A percentile compares a stretch with the other conserved stretches of the same genome.
These are phyloP conservation scores for Aspergillus melleus DNA, from an alignment of 2,329 filamentous ascomycete species.

Conservation along the genomic window DNA sequence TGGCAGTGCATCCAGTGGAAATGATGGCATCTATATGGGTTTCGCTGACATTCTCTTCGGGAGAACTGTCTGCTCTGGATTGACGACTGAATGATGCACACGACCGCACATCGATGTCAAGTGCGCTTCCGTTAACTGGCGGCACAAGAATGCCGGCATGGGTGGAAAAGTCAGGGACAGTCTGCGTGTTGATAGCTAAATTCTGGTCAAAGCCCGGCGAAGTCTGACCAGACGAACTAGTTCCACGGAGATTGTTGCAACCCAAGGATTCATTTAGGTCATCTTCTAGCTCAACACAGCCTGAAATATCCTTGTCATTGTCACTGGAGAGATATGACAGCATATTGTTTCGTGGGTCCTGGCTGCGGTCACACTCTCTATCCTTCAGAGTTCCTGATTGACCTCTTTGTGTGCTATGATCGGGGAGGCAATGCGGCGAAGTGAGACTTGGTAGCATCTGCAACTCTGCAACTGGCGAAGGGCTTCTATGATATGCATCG, in stretches of 20 bases:
- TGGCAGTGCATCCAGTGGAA: background rate
- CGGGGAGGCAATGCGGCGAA: background rate
- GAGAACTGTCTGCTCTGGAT: background rate
- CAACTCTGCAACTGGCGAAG: background rate
- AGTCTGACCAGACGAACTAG: background rate
- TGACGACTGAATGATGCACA: background rate
- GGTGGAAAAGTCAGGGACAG: background rate
- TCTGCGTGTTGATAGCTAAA: background rate
- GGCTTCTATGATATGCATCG: background rate
- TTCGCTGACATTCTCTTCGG: background rate
- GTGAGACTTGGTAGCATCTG: conserved; percentile 15
- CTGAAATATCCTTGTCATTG: background rate
- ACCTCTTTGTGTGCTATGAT: background rate
- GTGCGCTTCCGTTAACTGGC: too few species aligned
- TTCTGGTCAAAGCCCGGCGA: background rate
- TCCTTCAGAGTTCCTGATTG: too few species aligned
- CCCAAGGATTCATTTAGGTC: background rate
- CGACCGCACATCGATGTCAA: background rate
- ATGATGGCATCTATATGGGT: background rate
- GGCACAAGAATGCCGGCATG: background rate
- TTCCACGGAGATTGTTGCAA: background rate
- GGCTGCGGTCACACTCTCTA: too few species aligned
- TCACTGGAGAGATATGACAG: too few species aligned
- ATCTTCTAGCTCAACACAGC: background rate
- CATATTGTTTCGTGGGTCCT: too few species aligned